Conservation (phyloP, 805 yeast genomes). For the Teunomyces tritomae region DNA sequence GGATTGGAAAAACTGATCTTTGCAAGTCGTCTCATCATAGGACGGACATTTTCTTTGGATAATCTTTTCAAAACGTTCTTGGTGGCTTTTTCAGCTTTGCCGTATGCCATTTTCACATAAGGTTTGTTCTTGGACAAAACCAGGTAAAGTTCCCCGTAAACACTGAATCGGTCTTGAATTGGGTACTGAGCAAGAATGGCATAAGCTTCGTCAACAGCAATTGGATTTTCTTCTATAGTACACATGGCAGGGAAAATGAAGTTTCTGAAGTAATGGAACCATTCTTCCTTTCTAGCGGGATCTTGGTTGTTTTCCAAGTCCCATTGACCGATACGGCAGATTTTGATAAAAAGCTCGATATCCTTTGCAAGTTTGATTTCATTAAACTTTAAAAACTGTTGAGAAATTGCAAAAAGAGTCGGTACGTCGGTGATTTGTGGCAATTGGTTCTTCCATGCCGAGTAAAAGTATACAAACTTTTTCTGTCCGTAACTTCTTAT, state of each 20-base stretch:
- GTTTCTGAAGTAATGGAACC: constrained; percentile 65
- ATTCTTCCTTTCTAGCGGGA: constrained; percentile 13
- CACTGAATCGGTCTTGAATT: constrained; percentile 62
- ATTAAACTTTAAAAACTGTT: constrained; percentile 48
- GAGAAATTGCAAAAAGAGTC: constrained; percentile 47
- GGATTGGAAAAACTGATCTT: constrained; percentile 76
- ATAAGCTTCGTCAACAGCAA: constrained; percentile 60
- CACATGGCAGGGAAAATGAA: constrained; percentile 64
- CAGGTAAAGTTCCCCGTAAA: constrained; percentile 76
- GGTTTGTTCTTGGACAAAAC: constrained; percentile 55
- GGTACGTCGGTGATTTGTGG: constrained; percentile 36
- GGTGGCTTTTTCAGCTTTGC: constrained; percentile 73
- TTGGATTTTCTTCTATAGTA: constrained; percentile 53
- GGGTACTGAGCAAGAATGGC: constrained; percentile 52
- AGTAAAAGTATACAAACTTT: constrained; percentile 40
- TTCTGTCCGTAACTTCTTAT: constrained; percentile 21
- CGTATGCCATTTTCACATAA: constrained; percentile 55
- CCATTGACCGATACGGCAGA: constrained; percentile 57
- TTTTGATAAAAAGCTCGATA: constrained; percentile 48
- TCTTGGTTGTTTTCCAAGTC: constrained; percentile 27
- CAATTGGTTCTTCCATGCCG: constrained; percentile 46
- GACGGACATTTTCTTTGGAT: constrained; percentile 72
- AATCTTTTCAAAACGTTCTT: constrained; percentile 75
- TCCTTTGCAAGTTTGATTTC: constrained; percentile 55
- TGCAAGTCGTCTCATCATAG: constrained; percentile 71